phyloP scores from a whole-genome alignment of 2,329 filamentous ascomycete genomes.

The Beauveria varroae region DNA sequence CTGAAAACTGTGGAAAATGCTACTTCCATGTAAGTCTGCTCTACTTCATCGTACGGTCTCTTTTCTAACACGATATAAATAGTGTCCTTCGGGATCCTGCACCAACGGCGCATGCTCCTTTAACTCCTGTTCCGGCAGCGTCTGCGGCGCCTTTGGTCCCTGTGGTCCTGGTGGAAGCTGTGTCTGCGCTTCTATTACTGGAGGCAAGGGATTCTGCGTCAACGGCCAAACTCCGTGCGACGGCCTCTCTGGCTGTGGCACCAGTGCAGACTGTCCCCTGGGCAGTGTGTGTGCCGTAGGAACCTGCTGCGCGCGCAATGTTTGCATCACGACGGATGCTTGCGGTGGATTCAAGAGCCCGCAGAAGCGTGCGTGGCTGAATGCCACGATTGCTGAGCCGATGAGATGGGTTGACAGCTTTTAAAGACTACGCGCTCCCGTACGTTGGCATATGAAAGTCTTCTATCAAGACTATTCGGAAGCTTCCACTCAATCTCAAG shows the following conservation, averaged over 20 bases:
- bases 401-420: not conserved
- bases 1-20: slow-evolving; percentile 7
- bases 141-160: not conserved
- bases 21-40: not conserved
- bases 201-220: slow-evolving; percentile 8
- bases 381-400: slow-evolving; percentile 7
- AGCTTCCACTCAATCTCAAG: not conserved
- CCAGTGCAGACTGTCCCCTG: not conserved
- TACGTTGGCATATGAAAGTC: not conserved
- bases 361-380: slow-evolving; percentile 1
- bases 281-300: slow-evolving; percentile 5
- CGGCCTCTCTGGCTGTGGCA: not conserved
- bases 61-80: not conserved
- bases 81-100: slow-evolving; percentile 5
- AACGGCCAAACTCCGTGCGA: not conserved
- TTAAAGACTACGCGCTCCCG: not conserved
- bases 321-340: slow-evolving; percentile 1
- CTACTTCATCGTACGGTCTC: not conserved
- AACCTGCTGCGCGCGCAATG: slow-evolving; percentile 3
- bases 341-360: not conserved
- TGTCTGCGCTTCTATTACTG: slow-evolving; percentile 4
- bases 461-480: not conserved
- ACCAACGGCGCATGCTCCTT: slow-evolving; percentile 6
- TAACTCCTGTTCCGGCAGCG: not conserved
- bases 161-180: slow-evolving; percentile 4